Conservation (phyloP, 1,284 basidiomycete species). For the Tremellales sp. region DNA sequence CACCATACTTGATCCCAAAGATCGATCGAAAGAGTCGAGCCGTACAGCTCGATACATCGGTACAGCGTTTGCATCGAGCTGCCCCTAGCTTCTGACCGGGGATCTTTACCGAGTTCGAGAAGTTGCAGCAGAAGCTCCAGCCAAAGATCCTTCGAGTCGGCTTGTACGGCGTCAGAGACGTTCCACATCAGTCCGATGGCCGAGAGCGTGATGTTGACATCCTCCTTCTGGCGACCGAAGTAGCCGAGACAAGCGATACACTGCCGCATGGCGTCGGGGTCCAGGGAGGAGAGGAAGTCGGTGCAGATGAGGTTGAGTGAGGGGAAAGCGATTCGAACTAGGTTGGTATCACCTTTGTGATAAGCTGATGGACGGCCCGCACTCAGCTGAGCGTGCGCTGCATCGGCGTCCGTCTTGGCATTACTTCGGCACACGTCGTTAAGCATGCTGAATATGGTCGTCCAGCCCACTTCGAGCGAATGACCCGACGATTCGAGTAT, state of each 20-base stretch:
- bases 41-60: conserved; percentile 88
- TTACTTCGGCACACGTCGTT: conserved; percentile 63
- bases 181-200: conserved; percentile 88
- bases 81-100: conserved; percentile 79
- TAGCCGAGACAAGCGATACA: conserved; percentile 86
- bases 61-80: conserved; percentile 95
- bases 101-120: conserved; percentile 73
- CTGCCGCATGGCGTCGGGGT: conserved; percentile 70
- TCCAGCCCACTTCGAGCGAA: conserved; percentile 86
- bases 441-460: conserved; percentile 85
- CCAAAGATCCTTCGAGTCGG: conserved; percentile 80
- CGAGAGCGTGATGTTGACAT: conserved; percentile 93
- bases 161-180: conserved; percentile 84
- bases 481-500: conserved; percentile 88
- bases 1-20: conserved; percentile 86
- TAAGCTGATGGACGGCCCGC: not conserved
- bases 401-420: conserved; percentile 1
- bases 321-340: conserved; percentile 73
- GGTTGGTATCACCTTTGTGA: conserved; percentile 38
- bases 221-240: conserved; percentile 79
- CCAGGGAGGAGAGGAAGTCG: conserved; percentile 79
- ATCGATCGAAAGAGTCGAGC: conserved; percentile 66
- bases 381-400: not conserved
- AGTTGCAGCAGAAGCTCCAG: conserved; percentile 83
- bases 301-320: conserved; percentile 86